Evolutionary conservation across 345 rosid species (phyloP), one percentile per base, ranked within the genome.

Genomic region (Eucalyptus leucophloia): DNA sequence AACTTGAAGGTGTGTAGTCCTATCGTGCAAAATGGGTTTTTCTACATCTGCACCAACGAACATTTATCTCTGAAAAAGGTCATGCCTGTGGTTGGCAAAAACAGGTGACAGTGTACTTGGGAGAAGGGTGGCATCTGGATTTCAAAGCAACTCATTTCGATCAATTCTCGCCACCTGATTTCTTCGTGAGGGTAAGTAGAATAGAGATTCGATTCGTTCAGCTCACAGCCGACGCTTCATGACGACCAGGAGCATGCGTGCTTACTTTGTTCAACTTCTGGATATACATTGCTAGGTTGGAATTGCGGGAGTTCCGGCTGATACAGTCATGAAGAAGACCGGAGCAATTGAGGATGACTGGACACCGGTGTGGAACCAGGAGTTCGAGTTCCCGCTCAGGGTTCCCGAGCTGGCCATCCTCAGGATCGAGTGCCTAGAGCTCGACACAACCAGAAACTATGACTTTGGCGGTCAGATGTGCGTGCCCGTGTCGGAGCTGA

Each of bases 111-210:
- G 92, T 98, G 88, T 94, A 92, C 90, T 91, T 92, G 87, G 99
- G 99, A 37, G 96, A 97, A 91, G 99, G 99, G 26, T 96, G 99
- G 99, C 92, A 92, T 89, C 21, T 86, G 51, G 99, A 98, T 92
- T 98, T 98, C 90, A 88, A 54, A 47, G 93, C 62, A 86, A 93
- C 93, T 49, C 91, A 95, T 77, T 98, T 98, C 85, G 99, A 98
- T 91, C 93, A 89, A 30, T 98, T 80, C 90, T 97, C 99, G 15
- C 98, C 99, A 4, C 99, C 99, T 2, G 98, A 98, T 91, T 96
- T 98, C 93, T 96, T 92, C 85, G 89, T 94, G 58, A 94, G 92
- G 94, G 99, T 93, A 94, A 92, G 93, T 51, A 49, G 89, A 49
- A 51, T 21, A 16, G 42, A 49, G 15, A 47, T 30, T 49, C 15